These are phyloP conservation scores for Pittosporum tobira DNA, from an alignment of 129 eudicot species.

Conservation along the genomic window DNA sequence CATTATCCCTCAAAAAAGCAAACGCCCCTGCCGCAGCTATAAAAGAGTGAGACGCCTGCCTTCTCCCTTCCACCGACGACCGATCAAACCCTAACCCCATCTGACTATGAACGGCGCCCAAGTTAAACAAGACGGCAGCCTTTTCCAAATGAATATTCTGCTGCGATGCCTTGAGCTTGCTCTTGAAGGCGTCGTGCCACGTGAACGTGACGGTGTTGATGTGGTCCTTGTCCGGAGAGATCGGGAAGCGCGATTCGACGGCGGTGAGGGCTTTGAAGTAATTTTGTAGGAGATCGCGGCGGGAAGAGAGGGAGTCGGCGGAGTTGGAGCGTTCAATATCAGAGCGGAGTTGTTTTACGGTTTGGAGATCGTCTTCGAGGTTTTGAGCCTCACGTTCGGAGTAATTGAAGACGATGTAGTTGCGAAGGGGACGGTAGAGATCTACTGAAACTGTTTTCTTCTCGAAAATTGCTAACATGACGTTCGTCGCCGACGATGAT, in stretches of 20 bases:
- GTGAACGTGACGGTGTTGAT: slow-evolving; percentile 61
- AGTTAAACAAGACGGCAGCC: slow-evolving; percentile 82
- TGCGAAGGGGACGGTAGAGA: slow-evolving; percentile 88
- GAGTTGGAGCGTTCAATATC: slow-evolving; percentile 38
- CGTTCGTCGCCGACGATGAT: slow-evolving; percentile 51
- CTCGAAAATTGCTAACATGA: slow-evolving; percentile 85
- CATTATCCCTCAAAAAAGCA: slow-evolving; percentile 77
- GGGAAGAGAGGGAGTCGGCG: slow-evolving; percentile 56
- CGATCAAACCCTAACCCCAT: slow-evolving; percentile 67
- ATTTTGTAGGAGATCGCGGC: slow-evolving; percentile 66
- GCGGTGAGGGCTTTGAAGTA: slow-evolving; percentile 75
- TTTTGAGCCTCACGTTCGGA: slow-evolving; percentile 94
- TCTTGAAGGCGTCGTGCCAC: slow-evolving; percentile 91
- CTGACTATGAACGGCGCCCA: slow-evolving; percentile 95
- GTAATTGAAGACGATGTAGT: slow-evolving; percentile 74
- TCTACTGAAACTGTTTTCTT: slow-evolving; percentile 68
- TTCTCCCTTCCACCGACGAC: slow-evolving; percentile 66
- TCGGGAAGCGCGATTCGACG: slow-evolving; percentile 84
- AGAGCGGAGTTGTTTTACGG: slow-evolving; percentile 60
- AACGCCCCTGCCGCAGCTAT: slow-evolving; percentile 85
- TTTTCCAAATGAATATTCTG: slow-evolving; percentile 80
- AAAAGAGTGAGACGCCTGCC: slow-evolving; percentile 72
- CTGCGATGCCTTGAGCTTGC: slow-evolving; percentile 57
- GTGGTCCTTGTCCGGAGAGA: slow-evolving; percentile 69
- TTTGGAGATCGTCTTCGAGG: slow-evolving; percentile 89